A percentile compares a stretch with the other conserved stretches of the same genome.
Evolutionary conservation across 495 filamentous ascomycete species (phyloP).

Genomic region (Hypomontagnella monticulosa): DNA sequence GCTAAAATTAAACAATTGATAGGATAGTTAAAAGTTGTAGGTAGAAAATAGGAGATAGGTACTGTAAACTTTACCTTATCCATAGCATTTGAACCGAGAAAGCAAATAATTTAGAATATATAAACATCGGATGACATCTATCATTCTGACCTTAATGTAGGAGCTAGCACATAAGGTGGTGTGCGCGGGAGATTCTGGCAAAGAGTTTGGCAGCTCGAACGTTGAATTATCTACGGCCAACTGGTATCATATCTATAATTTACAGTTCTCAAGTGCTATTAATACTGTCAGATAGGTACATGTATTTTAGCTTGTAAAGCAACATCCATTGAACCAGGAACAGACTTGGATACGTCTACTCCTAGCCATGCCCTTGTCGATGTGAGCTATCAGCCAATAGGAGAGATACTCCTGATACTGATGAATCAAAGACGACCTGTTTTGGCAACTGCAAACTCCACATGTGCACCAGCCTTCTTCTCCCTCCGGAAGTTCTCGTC

Average conservation of each 20-base stretch:
- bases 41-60: background rate
- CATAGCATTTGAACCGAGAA: background rate
- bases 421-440: conserved; percentile 36
- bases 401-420: conserved; percentile 17
- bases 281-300: conserved; percentile 13
- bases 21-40: background rate
- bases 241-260: too few relatives aligned
- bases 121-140: conserved; percentile 31
- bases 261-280: too few relatives aligned
- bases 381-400: conserved; percentile 26
- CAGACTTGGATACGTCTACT: conserved; percentile 12
- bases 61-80: conserved; percentile 12
- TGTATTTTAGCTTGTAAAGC: too few relatives aligned
- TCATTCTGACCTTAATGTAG: conserved; percentile 25
- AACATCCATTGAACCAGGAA: background rate
- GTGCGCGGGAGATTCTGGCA: conserved; percentile 29
- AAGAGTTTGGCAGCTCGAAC: conserved; percentile 11
- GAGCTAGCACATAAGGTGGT: too few relatives aligned
- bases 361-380: conserved; percentile 21
- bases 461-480: background rate
- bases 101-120: background rate
- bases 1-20: background rate
- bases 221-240: background rate
- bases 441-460: conserved; percentile 32
- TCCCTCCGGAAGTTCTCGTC: conserved; percentile 1